A percentile compares a stretch with the other conserved stretches of the same genome.
Conservation (phyloP, 805 yeast species). For the Kodamaea sagamina region DNA sequence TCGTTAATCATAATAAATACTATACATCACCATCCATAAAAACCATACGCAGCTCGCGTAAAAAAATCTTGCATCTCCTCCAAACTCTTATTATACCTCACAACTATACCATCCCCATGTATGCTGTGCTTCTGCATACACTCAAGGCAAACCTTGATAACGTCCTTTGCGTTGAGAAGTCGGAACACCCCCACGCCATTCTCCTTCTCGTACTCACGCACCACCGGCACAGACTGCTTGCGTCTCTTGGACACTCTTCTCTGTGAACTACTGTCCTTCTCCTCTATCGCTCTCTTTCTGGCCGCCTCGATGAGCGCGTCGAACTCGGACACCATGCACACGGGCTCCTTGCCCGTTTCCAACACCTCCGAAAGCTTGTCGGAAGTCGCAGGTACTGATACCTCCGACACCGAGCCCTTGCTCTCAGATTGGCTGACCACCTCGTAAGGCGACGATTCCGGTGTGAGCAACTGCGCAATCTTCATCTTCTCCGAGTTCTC, state of each 20-base stretch:
- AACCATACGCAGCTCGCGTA: not conserved
- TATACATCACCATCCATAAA: conserved; percentile 6
- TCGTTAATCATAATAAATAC: not conserved
- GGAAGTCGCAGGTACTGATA: too few species aligned
- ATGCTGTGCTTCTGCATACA: conserved; percentile 29
- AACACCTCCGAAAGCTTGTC: conserved; percentile 4
- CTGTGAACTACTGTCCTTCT: not conserved
- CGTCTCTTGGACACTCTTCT: conserved; percentile 6
- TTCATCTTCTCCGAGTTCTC: conserved; percentile 9
- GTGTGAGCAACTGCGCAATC: conserved; percentile 33
- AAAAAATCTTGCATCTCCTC: conserved; percentile 12
- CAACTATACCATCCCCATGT: conserved; percentile 10
- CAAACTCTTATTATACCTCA: conserved; percentile 8
- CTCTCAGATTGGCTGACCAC: conserved; percentile 5
- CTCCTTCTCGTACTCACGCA: not conserved
- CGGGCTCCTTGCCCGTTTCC: conserved; percentile 3
- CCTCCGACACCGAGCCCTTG: conserved; percentile 1
- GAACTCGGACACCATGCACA: conserved; percentile 9
- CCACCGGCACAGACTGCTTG: conserved; percentile 1
- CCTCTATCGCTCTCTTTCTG: conserved; percentile 13
- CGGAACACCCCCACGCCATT: conserved; percentile 6
- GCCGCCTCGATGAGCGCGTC: conserved; percentile 11
- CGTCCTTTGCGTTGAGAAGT: conserved; percentile 25
- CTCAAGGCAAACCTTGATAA: conserved; percentile 32
- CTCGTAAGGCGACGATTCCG: conserved; percentile 40